Percentiles rank a stretch among this genome's conserved stretches.
Evolutionary conservation across 495 filamentous ascomycete genomes (phyloP).

Genomic region (Xylona heveae): DNA sequence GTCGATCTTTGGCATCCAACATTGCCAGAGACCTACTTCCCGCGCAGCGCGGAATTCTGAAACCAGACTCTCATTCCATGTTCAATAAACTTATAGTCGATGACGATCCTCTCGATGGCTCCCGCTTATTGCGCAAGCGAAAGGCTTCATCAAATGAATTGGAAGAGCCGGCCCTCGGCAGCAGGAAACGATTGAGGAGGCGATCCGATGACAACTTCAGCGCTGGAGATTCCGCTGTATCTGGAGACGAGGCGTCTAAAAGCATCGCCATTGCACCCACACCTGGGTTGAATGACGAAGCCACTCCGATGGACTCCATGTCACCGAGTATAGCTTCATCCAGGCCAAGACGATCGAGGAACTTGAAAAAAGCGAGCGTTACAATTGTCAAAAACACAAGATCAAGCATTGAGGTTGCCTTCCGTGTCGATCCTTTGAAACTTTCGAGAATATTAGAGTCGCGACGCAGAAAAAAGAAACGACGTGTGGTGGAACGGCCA

Average conservation of each 20-base stretch:
- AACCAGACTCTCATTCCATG: constrained; percentile 67
- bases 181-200: constrained; percentile 15
- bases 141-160: constrained; percentile 39
- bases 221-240: not conserved
- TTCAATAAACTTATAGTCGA: constrained; percentile 63
- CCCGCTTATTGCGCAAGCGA: constrained; percentile 68
- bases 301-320: no score
- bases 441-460: not conserved
- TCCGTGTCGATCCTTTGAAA: not conserved
- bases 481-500: not conserved
- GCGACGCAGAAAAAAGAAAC: constrained; percentile 1
- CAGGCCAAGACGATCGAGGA: constrained; percentile 2
- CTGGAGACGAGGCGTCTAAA: not conserved
- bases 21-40: constrained; percentile 59
- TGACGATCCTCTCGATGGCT: constrained; percentile 69
- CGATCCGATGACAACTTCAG: constrained; percentile 1
- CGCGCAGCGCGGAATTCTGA: constrained; percentile 40
- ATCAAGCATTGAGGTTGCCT: not conserved
- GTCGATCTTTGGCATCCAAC: constrained; percentile 25
- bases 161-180: constrained; percentile 20
- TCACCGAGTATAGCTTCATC: no score
- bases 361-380: not conserved
- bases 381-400: constrained; percentile 2
- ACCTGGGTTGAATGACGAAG: no score
- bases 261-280: not conserved